Evolutionary conservation across 2,329 filamentous ascomycete species (phyloP).

Genomic region (Cadophora luteo-olivacea): DNA sequence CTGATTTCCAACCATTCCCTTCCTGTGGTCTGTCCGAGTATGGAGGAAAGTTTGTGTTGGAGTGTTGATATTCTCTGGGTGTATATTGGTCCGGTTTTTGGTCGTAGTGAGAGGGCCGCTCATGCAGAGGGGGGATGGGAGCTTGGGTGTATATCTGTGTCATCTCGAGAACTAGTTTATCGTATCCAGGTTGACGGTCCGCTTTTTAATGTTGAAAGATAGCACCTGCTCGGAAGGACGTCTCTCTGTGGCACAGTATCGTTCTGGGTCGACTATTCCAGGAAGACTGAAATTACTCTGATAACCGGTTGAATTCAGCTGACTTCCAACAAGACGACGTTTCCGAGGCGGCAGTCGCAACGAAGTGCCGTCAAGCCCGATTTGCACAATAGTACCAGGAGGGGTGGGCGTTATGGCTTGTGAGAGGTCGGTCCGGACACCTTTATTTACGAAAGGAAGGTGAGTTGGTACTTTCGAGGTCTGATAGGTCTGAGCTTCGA

Average conservation of each 20-base stretch:
- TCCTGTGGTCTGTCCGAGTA: slow-evolving; percentile 28
- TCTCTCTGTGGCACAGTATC: slow-evolving; percentile 40
- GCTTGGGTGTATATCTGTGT: slow-evolving; percentile 42
- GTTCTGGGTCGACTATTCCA: slow-evolving; percentile 35
- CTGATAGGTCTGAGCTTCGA: slow-evolving; percentile 31
- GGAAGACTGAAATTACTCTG: slow-evolving; percentile 32
- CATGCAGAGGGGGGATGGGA: slow-evolving; percentile 35
- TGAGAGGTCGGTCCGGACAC: slow-evolving; percentile 27
- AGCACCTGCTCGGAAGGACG: slow-evolving; percentile 33
- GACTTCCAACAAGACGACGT: slow-evolving; percentile 31
- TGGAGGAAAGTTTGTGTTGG: slow-evolving; percentile 22
- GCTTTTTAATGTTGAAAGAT: slow-evolving; percentile 29
- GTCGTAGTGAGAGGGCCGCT: slow-evolving; percentile 31
- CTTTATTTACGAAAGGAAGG: slow-evolving; percentile 27
- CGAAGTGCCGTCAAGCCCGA: slow-evolving; percentile 39
- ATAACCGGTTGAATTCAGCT: slow-evolving; percentile 37
- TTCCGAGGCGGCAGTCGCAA: slow-evolving; percentile 38
- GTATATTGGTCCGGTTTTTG: slow-evolving; percentile 31
- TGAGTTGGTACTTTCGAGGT: slow-evolving; percentile 26
- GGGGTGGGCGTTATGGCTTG: slow-evolving; percentile 23
- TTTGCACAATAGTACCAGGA: slow-evolving; percentile 31
- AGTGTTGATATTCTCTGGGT: slow-evolving; percentile 28
- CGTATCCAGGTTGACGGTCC: slow-evolving; percentile 27
- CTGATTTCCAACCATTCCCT: slow-evolving; percentile 31
- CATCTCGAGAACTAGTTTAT: slow-evolving; percentile 35